Percentiles rank a stretch among this genome's conserved stretches.
Evolutionary conservation across 2,329 filamentous ascomycete genomes (phyloP).

Genomic region (Ophiognomonia clavigignenti-juglandacearum): DNA sequence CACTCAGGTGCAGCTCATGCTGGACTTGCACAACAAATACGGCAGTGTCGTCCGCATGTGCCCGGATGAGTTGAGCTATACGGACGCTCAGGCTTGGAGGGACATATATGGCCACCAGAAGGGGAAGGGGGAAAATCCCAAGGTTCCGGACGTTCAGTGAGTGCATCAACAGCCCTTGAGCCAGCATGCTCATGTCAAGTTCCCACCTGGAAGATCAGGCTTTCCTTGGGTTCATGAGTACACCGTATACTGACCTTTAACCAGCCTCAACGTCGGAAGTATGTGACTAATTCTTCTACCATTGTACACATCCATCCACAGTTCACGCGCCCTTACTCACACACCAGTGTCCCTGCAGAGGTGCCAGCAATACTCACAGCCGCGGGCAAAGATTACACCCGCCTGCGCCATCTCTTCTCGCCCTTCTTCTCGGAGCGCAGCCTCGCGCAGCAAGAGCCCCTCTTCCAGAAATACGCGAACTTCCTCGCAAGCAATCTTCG

Average conservation of each 20-base stretch:
- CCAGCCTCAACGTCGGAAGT: neutral
- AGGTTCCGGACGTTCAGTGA: conserved; percentile 22
- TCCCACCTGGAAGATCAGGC: neutral
- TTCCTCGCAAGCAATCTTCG: conserved; percentile 17
- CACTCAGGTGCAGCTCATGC: conserved; percentile 16
- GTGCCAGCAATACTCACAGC: conserved; percentile 1
- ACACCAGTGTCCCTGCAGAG: neutral
- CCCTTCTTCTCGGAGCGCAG: conserved; percentile 23
- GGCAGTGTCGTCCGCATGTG: conserved; percentile 3
- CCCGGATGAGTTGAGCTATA: conserved; percentile 1
- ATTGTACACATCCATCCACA: no score
- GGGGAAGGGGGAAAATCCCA: conserved; percentile 19
- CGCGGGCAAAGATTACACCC: conserved; percentile 15
- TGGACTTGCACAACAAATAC: conserved; percentile 3
- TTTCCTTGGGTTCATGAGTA: neutral
- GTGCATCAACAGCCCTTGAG: neutral
- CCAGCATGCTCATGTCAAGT: no score
- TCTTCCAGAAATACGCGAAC: conserved; percentile 17
- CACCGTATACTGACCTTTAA: neutral
- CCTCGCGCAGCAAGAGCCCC: conserved; percentile 20
- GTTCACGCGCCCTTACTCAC: neutral
- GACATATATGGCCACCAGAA: conserved; percentile 1
- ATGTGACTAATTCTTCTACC: no score
- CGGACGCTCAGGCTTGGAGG: conserved; percentile 8
- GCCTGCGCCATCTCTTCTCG: conserved; percentile 19